phyloP scores from a whole-genome alignment of 805 yeast species.

The Zygotorulaspora florentina region DNA sequence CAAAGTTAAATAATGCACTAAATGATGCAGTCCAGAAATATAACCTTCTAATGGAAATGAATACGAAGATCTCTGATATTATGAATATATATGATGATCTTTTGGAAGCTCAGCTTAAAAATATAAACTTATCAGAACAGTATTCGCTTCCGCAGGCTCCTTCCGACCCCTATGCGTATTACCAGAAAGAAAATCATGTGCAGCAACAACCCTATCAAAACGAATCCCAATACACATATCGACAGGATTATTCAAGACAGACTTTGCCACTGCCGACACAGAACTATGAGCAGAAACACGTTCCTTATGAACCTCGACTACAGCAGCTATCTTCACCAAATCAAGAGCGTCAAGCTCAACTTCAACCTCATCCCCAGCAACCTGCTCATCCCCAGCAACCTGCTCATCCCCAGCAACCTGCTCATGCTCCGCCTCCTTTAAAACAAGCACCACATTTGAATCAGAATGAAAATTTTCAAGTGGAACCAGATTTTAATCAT shows the following conservation, averaged over 20 bases:
- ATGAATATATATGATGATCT: slow-evolving; percentile 71
- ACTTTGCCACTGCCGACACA: not conserved
- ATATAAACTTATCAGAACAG: slow-evolving; percentile 35
- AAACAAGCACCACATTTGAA: slow-evolving; percentile 3
- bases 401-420: not conserved
- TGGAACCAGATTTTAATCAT: slow-evolving; percentile 3
- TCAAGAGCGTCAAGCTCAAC: not conserved
- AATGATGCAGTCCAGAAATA: slow-evolving; percentile 56
- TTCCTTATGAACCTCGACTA: not conserved
- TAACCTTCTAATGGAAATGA: slow-evolving; percentile 65
- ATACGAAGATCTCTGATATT: slow-evolving; percentile 71
- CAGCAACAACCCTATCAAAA: not conserved
- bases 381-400: not conserved
- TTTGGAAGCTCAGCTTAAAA: slow-evolving; percentile 52
- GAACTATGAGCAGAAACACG: not conserved
- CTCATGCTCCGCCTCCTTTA: not conserved
- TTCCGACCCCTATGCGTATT: slow-evolving; percentile 25
- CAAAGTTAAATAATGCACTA: slow-evolving; percentile 61
- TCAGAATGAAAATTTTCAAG: slow-evolving; percentile 7
- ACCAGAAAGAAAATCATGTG: slow-evolving; percentile 3
- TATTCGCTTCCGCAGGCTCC: slow-evolving; percentile 27
- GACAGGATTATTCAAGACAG: not conserved
- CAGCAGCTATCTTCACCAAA: not conserved
- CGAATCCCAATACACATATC: not conserved
- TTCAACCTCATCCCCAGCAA: not conserved